Percentiles rank a stretch among this genome's conserved stretches.
Conservation (phyloP, 345 rosid species). For the Arabidopsis thaliana region TAIR10.1 NC_003075.7:637501-638000, state of each 20-base stretch:
- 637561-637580: neutral
- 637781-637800: neutral
- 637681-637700: slow-evolving; percentile 23
- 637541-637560: neutral
- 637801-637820: neutral
- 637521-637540: slow-evolving; percentile 22
- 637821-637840: neutral
- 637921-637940: too few relatives aligned
- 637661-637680: slow-evolving; percentile 4
- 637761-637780: neutral
- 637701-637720: slow-evolving; percentile 5
- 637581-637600: too few relatives aligned
- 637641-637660: slow-evolving; percentile 14
- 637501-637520: slow-evolving; percentile 11
- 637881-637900: too few relatives aligned
- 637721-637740: slow-evolving; percentile 19
- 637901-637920: too few relatives aligned
- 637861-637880: too few relatives aligned
- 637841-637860: neutral
- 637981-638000: too few relatives aligned
- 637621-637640: slow-evolving; percentile 19
- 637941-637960: too few relatives aligned
- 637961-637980: too few relatives aligned
- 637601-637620: neutral
- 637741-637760: slow-evolving; percentile 12